A percentile compares a stretch with the other conserved stretches of the same genome.
phyloP scores from a whole-genome alignment of 306 rosid genomes.

The Castanopsis chinensis region DNA sequence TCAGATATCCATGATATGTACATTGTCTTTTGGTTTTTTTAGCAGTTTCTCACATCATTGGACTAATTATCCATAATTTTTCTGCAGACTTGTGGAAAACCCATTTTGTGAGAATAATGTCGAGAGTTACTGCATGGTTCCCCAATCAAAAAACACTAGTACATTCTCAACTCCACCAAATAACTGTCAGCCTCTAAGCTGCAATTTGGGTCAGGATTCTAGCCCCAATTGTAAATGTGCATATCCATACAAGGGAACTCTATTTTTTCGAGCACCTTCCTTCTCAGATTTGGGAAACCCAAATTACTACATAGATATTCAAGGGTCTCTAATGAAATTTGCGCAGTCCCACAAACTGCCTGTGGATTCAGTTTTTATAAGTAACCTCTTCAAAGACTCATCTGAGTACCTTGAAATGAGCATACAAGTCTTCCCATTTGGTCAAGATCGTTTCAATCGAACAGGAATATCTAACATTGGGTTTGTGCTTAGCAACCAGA shows the following conservation, averaged over 20 bases:
- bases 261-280: constrained; percentile 53
- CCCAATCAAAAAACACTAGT: constrained; percentile 2
- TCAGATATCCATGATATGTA: neutral
- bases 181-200: constrained; percentile 36
- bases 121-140: constrained; percentile 36
- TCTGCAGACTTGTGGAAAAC: constrained; percentile 53
- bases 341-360: constrained; percentile 9
- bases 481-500: constrained; percentile 52
- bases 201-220: constrained; percentile 33
- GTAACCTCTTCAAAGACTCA: constrained; percentile 23
- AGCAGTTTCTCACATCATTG: neutral
- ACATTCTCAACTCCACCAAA: constrained; percentile 23
- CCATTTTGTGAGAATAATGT: constrained; percentile 31
- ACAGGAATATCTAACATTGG: constrained; percentile 37
- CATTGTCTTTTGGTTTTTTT: neutral
- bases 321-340: constrained; percentile 16
- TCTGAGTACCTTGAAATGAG: constrained; percentile 33
- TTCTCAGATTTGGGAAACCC: constrained; percentile 46
- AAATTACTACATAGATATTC: constrained; percentile 26
- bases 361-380: constrained; percentile 50
- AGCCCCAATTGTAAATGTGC: constrained; percentile 75
- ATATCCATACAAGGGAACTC: constrained; percentile 59
- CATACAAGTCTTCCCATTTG: constrained; percentile 52
- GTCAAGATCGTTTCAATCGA: constrained; percentile 40
- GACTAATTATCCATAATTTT: neutral